These are phyloP conservation scores for Pseudisothecium myosuroides DNA, from an alignment of 225 moss, liverwort and hornwort genomes.

Conservation along the genomic window DNA sequence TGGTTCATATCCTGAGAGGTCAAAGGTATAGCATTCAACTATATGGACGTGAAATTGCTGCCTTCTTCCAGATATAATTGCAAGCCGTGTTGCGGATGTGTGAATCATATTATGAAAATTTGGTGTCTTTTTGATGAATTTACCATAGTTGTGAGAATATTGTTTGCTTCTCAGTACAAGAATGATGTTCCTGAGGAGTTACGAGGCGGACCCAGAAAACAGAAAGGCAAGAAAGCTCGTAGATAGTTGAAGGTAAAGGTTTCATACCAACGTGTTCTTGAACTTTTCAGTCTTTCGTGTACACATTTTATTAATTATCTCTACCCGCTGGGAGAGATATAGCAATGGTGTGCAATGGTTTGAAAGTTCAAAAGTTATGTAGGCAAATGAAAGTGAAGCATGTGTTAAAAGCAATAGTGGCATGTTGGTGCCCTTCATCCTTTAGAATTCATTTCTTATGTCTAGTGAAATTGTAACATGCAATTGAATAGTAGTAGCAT, in stretches of 20 bases:
- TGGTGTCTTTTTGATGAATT: not conserved
- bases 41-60: not conserved
- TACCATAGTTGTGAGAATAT: not conserved
- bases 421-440: not conserved
- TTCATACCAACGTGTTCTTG: not conserved
- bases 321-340: not conserved
- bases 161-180: conserved; percentile 7
- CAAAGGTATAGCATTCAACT: conserved; percentile 27
- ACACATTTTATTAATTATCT: not conserved
- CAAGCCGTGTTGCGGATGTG: not conserved
- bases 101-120: not conserved
- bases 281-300: not conserved
- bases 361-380: not conserved
- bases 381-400: not conserved
- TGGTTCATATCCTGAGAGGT: conserved; percentile 36
- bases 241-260: conserved; percentile 17
- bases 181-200: conserved; percentile 26
- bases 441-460: not conserved
- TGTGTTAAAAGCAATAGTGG: not conserved
- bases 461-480: not conserved
- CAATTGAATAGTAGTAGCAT: not conserved
- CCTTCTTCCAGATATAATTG: not conserved
- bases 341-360: not conserved
- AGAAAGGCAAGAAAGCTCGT: conserved; percentile 30
- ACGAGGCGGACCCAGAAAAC: conserved; percentile 2